These are phyloP conservation scores for Paraleonurus japonicus DNA, from an alignment of 257 asterid genomes.

Conservation along the genomic window DNA sequence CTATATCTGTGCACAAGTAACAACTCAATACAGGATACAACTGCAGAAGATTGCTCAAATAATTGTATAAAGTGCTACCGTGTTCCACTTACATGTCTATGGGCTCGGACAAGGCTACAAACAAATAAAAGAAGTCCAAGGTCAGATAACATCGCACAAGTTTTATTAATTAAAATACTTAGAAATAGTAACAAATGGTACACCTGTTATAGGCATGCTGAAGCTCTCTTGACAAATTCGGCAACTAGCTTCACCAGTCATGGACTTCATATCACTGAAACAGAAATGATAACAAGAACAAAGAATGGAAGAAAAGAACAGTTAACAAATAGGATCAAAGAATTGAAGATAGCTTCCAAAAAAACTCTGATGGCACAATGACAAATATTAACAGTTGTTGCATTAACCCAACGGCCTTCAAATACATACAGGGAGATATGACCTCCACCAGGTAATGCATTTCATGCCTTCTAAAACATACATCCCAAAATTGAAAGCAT, in stretches of 20 bases:
- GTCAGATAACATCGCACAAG: not conserved
- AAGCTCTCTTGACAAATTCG: slow-evolving; percentile 88
- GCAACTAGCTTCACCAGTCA: slow-evolving; percentile 79
- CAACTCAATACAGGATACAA: not conserved
- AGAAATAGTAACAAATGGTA: not conserved
- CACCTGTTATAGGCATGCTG: slow-evolving; percentile 76
- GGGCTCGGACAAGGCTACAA: slow-evolving; percentile 74
- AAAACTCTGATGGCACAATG: not conserved
- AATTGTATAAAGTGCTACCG: not conserved
- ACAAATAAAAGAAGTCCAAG: not conserved
- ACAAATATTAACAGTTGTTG: not conserved
- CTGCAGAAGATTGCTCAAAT: not conserved
- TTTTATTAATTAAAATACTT: not conserved
- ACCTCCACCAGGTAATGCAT: not conserved
- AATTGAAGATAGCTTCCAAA: not conserved
- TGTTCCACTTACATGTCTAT: slow-evolving; percentile 64
- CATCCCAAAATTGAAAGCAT: not conserved
- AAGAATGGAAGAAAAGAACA: not conserved
- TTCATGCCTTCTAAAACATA: not conserved
- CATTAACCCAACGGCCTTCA: not conserved
- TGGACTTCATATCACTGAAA: slow-evolving; percentile 84
- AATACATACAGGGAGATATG: not conserved
- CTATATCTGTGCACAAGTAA: slow-evolving; percentile 52
- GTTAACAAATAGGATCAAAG: not conserved
- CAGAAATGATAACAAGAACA: not conserved